Conservation (phyloP, 768 basidiomycete species). For the Leccinum sublutescens region DNA sequence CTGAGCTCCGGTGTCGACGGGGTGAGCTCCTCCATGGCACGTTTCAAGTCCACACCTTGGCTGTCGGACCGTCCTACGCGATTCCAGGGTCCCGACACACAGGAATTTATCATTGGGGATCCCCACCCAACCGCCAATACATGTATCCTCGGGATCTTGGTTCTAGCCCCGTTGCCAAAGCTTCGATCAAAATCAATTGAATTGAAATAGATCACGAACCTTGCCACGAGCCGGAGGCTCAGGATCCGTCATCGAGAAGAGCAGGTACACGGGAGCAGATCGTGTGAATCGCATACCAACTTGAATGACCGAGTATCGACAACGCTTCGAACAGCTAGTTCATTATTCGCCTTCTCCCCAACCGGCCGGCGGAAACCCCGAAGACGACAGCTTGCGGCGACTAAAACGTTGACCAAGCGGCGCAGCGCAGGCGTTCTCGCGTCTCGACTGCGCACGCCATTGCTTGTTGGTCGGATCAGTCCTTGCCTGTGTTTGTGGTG, state of each 20-base stretch:
- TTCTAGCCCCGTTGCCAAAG: background rate
- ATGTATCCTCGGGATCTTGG: background rate
- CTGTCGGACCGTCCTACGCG: background rate
- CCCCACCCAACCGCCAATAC: background rate
- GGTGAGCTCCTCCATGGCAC: background rate
- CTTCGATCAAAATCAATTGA: background rate
- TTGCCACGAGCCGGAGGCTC: background rate
- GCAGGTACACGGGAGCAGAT: background rate
- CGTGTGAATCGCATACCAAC: background rate
- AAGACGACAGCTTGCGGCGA: background rate
- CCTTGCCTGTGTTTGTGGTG: no score
- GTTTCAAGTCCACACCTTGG: background rate
- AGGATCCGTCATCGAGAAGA: background rate
- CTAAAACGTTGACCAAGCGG: background rate
- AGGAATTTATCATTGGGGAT: background rate
- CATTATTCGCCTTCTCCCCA: background rate
- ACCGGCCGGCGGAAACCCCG: background rate
- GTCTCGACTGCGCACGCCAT: background rate
- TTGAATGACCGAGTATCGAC: background rate
- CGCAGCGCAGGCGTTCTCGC: background rate
- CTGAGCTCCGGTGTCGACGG: background rate
- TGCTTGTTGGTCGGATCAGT: no score
- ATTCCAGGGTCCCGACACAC: background rate
- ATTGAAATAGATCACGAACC: background rate
- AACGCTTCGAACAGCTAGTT: background rate